Base-by-base conservation (phyloP, 345 rosid genomes). In the Microcos paniculata region DNA sequence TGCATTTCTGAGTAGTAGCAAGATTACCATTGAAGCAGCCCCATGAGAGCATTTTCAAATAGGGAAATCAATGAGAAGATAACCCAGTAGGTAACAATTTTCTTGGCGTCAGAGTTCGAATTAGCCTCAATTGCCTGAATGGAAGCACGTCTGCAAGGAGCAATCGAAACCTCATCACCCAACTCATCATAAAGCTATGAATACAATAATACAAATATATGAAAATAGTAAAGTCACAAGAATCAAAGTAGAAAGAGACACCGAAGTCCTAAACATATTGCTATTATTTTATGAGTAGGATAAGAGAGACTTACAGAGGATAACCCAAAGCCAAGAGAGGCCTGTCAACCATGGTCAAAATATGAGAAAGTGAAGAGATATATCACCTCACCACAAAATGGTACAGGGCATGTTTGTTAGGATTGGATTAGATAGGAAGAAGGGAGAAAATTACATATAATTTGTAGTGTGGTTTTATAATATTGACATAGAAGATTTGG, bases 51-150 rank as follows among this genome's bases (percentile, higher is more conserved):
- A 73, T 76, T 51, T 62, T 85, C 82, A 26, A 82, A 76, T 10
- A 85, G 79, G 35, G 78, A 73, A 64, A 82, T 64, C 57, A 79
- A n/a, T 2, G 87, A 82, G 64, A 85, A 78, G 52, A 77, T 42
- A 38, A 85, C 61, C 84, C 87, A 85, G 59, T 85, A 80, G 24
- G 80, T 43, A 18, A 85, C 73, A 69, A 85, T 28, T 53, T 82
- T 85, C 77, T 26, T 72, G 59, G 53, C 55, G 24, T 80, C 80
- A 15, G 78, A 40, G n/a, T 21, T 75, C 1, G 83, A 78, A 70
- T 82, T 70, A 35, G 70, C 68, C 80, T 82, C 85, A 11, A 82
- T 76, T 48, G 87, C 85, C 49, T 33, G 71, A 76, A 80, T 76
- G 1, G 87, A 85, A 65, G 80, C 83, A 73, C 26, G 68, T 62